A percentile compares a stretch with the other conserved stretches of the same genome.
phyloP scores from a whole-genome alignment of 1,284 basidiomycete species.

The Mrakiaceae sp. region DNA sequence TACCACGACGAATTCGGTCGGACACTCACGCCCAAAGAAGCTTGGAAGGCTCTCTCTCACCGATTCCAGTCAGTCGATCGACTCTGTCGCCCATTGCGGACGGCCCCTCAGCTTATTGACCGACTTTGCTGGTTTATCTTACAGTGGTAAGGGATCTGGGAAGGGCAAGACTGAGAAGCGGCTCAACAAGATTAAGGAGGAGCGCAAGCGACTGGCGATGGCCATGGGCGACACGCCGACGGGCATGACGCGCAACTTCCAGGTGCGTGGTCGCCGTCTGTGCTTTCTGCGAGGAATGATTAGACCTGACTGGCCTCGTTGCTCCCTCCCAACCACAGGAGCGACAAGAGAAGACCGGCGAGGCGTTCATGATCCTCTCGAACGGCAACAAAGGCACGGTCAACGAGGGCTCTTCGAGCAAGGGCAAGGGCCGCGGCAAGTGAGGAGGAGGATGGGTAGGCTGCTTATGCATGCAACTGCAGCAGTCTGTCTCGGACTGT shows the following conservation, averaged over 20 bases:
- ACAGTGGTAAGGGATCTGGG: slow-evolving; percentile 71
- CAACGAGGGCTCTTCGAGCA: background rate
- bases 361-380: slow-evolving; percentile 85
- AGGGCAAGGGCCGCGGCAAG: background rate
- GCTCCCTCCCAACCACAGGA: slow-evolving; percentile 22
- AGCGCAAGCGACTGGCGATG: slow-evolving; percentile 84
- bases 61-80: slow-evolving; percentile 58
- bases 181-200: slow-evolving; percentile 84
- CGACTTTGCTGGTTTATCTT: slow-evolving; percentile 2
- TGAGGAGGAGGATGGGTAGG: background rate
- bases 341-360: slow-evolving; percentile 79
- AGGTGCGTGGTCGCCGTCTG: slow-evolving; percentile 31
- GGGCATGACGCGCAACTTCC: slow-evolving; percentile 83
- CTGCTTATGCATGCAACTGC: too few species aligned
- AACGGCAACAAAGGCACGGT: slow-evolving; percentile 70
- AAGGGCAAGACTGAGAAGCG: slow-evolving; percentile 91
- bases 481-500: too few species aligned
- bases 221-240: slow-evolving; percentile 81
- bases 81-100: background rate
- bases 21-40: slow-evolving; percentile 79
- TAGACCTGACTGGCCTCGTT: too few species aligned
- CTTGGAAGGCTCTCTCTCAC: slow-evolving; percentile 89
- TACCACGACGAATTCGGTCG: slow-evolving; percentile 98
- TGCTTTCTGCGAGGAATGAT: too few species aligned
- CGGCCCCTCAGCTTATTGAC: background rate